Percentiles rank a stretch among this genome's conserved stretches.
phyloP scores from a whole-genome alignment of 2,329 filamentous ascomycete species.

The Rosellinia necatrix region DNA sequence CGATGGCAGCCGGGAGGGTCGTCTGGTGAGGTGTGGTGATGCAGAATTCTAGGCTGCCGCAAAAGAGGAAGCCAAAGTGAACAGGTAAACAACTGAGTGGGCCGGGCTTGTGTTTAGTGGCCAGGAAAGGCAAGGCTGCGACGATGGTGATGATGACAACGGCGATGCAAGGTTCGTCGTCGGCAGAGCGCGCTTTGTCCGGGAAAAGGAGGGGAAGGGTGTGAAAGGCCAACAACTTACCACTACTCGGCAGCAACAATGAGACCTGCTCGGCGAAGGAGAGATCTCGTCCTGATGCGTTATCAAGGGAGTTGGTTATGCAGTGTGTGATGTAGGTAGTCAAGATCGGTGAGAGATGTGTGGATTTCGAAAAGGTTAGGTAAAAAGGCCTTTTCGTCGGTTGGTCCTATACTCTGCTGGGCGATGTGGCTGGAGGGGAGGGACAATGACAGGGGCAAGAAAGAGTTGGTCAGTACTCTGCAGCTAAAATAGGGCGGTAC shows the following conservation, averaged over 20 bases:
- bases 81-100: constrained; percentile 35
- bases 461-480: background rate
- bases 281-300: constrained; percentile 42
- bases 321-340: constrained; percentile 37
- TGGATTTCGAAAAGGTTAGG: constrained; percentile 38
- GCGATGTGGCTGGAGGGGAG: constrained; percentile 40
- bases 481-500: no score
- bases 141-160: constrained; percentile 6
- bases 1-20: constrained; percentile 14
- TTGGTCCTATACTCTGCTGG: constrained; percentile 24
- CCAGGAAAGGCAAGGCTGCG: constrained; percentile 27
- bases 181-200: constrained; percentile 33
- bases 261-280: constrained; percentile 45
- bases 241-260: constrained; percentile 41
- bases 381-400: constrained; percentile 34
- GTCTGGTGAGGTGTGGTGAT: constrained; percentile 13
- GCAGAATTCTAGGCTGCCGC: constrained; percentile 36
- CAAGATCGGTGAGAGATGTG: constrained; percentile 42
- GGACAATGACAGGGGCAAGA: constrained; percentile 20
- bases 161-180: constrained; percentile 7
- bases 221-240: constrained; percentile 35
- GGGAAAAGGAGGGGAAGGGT: constrained; percentile 1
- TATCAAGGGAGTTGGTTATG: constrained; percentile 38
- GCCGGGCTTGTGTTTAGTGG: constrained; percentile 24
- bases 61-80: constrained; percentile 35